Evolutionary conservation across 495 filamentous ascomycete species (phyloP).

Genomic region (Penicillium pulvis): DNA sequence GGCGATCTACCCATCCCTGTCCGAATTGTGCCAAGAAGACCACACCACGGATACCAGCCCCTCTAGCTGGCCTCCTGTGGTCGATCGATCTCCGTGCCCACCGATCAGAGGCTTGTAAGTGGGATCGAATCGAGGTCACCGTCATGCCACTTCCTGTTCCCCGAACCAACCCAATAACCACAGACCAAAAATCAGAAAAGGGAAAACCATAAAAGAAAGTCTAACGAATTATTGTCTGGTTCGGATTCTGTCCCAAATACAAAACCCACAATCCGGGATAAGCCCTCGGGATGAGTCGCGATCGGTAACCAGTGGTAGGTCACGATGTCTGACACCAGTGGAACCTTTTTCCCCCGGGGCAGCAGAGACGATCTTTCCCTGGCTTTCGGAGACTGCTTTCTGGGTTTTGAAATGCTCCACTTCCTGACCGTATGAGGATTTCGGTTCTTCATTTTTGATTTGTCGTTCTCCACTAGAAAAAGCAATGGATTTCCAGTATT

Average conservation of each 20-base stretch:
- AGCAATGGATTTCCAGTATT: slow-evolving; percentile 24
- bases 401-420: slow-evolving; percentile 14
- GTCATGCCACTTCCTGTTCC: slow-evolving; percentile 6
- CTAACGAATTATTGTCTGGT: neutral
- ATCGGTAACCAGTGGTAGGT: slow-evolving; percentile 27
- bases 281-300: slow-evolving; percentile 21
- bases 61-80: slow-evolving; percentile 13
- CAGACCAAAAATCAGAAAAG: neutral
- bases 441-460: too few relatives aligned
- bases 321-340: slow-evolving; percentile 23
- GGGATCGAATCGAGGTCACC: slow-evolving; percentile 24
- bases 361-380: slow-evolving; percentile 24
- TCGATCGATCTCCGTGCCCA: slow-evolving; percentile 31
- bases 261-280: slow-evolving; percentile 18
- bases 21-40: slow-evolving; percentile 9
- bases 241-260: neutral
- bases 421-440: too few relatives aligned
- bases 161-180: neutral
- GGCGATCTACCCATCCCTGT: slow-evolving; percentile 27
- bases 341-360: slow-evolving; percentile 7
- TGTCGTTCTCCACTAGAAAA: slow-evolving; percentile 13
- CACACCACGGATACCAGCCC: slow-evolving; percentile 22
- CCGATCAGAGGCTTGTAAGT: slow-evolving; percentile 26
- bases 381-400: slow-evolving; percentile 12
- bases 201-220: neutral